Percentiles rank a stretch among this genome's conserved stretches.
These are phyloP conservation scores for Starmerella vaccinii DNA, from an alignment of 805 yeast species.

Conservation along the genomic window DNA sequence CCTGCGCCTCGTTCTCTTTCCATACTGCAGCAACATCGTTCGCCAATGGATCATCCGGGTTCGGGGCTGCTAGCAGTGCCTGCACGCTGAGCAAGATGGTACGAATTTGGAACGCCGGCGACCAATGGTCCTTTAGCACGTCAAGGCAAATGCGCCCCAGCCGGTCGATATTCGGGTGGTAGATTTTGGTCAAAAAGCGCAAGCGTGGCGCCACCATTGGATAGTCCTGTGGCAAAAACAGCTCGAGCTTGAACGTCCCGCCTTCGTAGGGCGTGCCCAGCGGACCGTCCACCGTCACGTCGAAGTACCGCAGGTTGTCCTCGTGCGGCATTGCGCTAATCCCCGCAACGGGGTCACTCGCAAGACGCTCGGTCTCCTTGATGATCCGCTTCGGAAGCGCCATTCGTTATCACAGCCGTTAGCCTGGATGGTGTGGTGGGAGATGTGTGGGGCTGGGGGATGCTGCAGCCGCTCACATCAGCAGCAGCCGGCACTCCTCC, in stretches of 20 bases:
- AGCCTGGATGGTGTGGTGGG: background rate
- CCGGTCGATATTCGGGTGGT: constrained; percentile 93
- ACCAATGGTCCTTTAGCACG: constrained; percentile 91
- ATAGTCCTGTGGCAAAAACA: constrained; percentile 89
- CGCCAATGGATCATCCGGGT: constrained; percentile 96
- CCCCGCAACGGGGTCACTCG: constrained; percentile 93
- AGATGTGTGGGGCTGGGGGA: background rate
- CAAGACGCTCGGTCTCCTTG: constrained; percentile 88
- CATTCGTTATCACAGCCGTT: constrained; percentile 10
- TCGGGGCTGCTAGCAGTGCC: constrained; percentile 89
- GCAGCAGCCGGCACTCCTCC: background rate
- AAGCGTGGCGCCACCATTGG: constrained; percentile 98
- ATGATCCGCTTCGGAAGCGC: constrained; percentile 80
- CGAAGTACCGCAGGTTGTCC: constrained; percentile 84
- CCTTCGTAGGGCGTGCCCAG: constrained; percentile 79
- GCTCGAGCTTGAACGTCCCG: constrained; percentile 67
- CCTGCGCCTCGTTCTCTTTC: constrained; percentile 74
- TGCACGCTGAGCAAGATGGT: constrained; percentile 85
- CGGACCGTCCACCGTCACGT: constrained; percentile 89
- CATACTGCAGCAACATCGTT: constrained; percentile 96
- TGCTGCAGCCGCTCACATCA: constrained; percentile 4
- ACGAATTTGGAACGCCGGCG: constrained; percentile 93
- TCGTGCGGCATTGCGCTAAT: constrained; percentile 89
- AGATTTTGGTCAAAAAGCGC: constrained; percentile 82
- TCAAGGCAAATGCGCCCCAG: constrained; percentile 92